Conservation (phyloP, 306 rosid species). For the Corylus avellana region DNA sequence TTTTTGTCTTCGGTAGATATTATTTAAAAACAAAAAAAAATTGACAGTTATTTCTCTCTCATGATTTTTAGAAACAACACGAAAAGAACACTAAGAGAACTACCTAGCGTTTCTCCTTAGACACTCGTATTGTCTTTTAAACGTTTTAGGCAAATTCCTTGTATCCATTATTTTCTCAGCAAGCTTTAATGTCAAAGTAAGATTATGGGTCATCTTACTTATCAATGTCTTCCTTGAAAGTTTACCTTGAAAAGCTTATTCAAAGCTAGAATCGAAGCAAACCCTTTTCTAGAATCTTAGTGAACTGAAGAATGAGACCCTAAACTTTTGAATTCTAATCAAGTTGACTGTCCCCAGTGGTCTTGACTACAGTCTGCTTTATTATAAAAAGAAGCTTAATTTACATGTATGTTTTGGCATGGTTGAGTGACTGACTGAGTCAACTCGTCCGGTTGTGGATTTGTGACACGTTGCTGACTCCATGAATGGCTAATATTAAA, state of each 20-base stretch:
- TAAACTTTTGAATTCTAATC: conserved; percentile 27
- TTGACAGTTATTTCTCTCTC: too few relatives aligned
- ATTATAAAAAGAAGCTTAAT: neutral
- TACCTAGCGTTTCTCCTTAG: too few relatives aligned
- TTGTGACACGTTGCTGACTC: conserved; percentile 26
- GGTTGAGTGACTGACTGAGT: conserved; percentile 19
- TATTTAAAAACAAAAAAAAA: too few relatives aligned
- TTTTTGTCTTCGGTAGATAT: too few relatives aligned
- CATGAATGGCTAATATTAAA: conserved; percentile 4
- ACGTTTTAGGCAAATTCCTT: neutral
- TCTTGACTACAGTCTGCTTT: conserved; percentile 21
- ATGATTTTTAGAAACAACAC: too few relatives aligned
- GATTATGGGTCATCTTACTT: neutral
- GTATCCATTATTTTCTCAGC: neutral
- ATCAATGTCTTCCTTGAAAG: neutral
- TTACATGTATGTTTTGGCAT: neutral
- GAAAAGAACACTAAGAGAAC: too few relatives aligned
- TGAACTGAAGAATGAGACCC: conserved; percentile 8
- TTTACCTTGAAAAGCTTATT: conserved; percentile 18
- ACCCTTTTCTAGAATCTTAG: conserved; percentile 17
- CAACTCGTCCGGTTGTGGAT: conserved; percentile 34
- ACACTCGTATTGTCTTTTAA: neutral
- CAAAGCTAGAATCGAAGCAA: neutral
- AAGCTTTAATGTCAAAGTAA: neutral
- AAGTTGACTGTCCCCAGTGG: conserved; percentile 33